Conservation (phyloP, 116 monocot genomes). For the Trichopus zeylanicus region DNA sequence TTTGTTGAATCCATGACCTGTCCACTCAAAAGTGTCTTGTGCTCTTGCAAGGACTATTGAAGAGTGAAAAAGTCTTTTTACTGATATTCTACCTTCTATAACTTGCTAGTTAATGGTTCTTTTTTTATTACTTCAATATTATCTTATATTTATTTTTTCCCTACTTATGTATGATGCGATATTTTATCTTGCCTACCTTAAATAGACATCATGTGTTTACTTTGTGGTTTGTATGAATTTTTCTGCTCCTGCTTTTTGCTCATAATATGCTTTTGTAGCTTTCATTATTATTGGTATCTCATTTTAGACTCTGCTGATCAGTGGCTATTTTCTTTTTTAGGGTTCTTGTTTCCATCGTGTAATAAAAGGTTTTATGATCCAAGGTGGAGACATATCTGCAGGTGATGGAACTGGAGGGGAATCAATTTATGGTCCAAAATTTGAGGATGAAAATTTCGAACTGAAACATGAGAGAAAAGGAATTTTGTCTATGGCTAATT, state of each 20-base stretch:
- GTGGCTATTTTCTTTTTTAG: conserved; percentile 24
- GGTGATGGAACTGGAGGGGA: conserved; percentile 79
- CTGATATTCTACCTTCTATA: too few species aligned
- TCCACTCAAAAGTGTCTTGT: too few species aligned
- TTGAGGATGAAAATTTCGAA: conserved; percentile 72
- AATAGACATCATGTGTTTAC: too few species aligned
- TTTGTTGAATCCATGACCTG: too few species aligned
- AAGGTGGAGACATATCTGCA: conserved; percentile 69
- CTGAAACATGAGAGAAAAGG: conserved; percentile 80
- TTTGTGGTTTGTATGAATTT: neutral
- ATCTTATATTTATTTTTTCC: too few species aligned
- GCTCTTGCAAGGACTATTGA: too few species aligned
- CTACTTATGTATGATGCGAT: too few species aligned
- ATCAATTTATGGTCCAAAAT: conserved; percentile 67
- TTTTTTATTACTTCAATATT: too few species aligned
- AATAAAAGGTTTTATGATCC: conserved; percentile 84
- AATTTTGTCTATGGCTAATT: conserved; percentile 81
- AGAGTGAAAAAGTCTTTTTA: too few species aligned
- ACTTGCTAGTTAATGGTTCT: too few species aligned
- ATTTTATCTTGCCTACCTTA: too few species aligned
- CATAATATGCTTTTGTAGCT: neutral
- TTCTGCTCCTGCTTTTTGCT: neutral
- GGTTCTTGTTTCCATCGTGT: conserved; percentile 84
- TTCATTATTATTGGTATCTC: neutral
- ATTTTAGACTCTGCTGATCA: neutral